Percentiles rank a stretch among this genome's conserved stretches.
These are phyloP conservation scores for Hemileccinum impolitum DNA, from an alignment of 768 basidiomycete species.

Conservation along the genomic window DNA sequence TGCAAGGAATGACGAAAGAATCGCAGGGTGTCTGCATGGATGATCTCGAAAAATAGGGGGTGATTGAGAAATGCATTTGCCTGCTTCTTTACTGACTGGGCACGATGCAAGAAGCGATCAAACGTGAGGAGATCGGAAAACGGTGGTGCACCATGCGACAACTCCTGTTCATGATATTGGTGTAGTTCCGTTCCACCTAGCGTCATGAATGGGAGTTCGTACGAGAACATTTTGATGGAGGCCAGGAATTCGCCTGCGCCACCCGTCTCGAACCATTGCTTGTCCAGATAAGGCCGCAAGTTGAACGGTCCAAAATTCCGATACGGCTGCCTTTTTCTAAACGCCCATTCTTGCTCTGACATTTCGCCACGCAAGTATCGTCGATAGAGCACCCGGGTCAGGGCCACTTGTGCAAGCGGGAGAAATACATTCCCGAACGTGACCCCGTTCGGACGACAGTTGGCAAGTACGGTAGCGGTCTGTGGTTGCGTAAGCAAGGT, in stretches of 20 bases:
- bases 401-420: conserved; percentile 49
- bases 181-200: conserved; percentile 17
- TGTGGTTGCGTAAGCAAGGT: conserved; percentile 28
- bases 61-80: conserved; percentile 33
- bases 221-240: conserved; percentile 43
- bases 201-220: conserved; percentile 48
- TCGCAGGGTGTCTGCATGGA: conserved; percentile 8
- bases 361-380: conserved; percentile 48
- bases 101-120: conserved; percentile 45
- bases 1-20: conserved; percentile 19
- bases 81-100: conserved; percentile 36
- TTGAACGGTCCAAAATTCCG: conserved; percentile 48
- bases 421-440: conserved; percentile 52
- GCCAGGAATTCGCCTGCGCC: conserved; percentile 42
- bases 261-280: conserved; percentile 43
- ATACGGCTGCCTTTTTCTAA: conserved; percentile 48
- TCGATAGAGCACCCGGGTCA: conserved; percentile 48
- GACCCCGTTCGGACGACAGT: conserved; percentile 40
- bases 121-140: conserved; percentile 41
- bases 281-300: conserved; percentile 47
- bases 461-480: conserved; percentile 31
- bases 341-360: conserved; percentile 48
- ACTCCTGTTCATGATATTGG: neutral
- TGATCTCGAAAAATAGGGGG: conserved; percentile 48
- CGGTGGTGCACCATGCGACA: conserved; percentile 31